Conservation (phyloP, 2,329 filamentous ascomycete species). For the Aplosporella prunicola region DNA sequence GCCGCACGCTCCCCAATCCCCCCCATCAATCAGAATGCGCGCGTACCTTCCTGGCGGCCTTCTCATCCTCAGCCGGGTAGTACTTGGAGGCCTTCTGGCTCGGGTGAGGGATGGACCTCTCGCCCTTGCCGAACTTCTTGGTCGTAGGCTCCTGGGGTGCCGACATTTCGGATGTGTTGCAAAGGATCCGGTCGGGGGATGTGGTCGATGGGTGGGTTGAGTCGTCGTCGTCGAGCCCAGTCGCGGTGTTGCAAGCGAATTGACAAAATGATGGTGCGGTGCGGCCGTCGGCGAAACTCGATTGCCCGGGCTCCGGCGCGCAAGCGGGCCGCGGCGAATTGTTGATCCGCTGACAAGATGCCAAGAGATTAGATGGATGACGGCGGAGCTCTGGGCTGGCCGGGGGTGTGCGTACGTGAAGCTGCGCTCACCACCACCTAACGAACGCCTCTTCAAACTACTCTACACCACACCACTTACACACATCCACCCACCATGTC, state of each 20-base stretch:
- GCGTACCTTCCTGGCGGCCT: conserved; percentile 82
- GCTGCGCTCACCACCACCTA: no score
- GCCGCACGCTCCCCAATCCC: no score
- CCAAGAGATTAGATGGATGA: no score
- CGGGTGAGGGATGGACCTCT: conserved; percentile 78
- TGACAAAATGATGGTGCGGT: conserved; percentile 10
- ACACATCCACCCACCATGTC: conserved; percentile 52
- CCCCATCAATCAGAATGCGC: no score
- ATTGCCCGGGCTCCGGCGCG: conserved; percentile 9
- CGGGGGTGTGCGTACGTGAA: no score
- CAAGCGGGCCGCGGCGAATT: conserved; percentile 14
- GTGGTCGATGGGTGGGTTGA: conserved; percentile 11
- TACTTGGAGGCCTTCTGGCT: conserved; percentile 96
- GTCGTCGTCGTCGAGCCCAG: conserved; percentile 11
- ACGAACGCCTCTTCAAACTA: no score
- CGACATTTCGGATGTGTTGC: conserved; percentile 56
- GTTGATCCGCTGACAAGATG: conserved; percentile 11
- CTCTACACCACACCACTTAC: conserved; percentile 10
- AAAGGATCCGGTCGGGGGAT: conserved; percentile 10
- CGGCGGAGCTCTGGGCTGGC: no score
- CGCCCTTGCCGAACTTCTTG: conserved; percentile 97
- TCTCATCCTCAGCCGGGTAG: conserved; percentile 93
- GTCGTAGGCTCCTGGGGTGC: conserved; percentile 45
- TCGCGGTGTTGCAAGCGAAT: conserved; percentile 7
- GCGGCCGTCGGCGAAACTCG: conserved; percentile 1